Percentiles rank a stretch among this genome's conserved stretches.
These are phyloP conservation scores for Albifimbria verrucaria DNA, from an alignment of 2,329 filamentous ascomycete genomes.

Conservation along the genomic window DNA sequence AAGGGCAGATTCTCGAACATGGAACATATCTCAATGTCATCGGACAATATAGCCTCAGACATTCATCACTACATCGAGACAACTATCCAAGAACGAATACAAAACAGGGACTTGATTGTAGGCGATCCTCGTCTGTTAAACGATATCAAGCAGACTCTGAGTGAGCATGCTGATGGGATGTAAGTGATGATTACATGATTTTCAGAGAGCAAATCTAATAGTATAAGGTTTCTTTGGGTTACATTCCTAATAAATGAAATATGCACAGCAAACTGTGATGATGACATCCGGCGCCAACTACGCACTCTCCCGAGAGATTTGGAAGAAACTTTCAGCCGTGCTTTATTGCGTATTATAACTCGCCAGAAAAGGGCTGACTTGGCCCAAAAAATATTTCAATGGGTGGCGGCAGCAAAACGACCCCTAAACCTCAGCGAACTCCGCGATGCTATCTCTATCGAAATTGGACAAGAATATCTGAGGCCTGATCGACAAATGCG, in stretches of 20 bases:
- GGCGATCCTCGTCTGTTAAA: constrained; percentile 13
- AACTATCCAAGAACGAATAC: constrained; percentile 4
- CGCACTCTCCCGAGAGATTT: constrained; percentile 9
- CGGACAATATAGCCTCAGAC: background rate
- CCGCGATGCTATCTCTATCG: constrained; percentile 31
- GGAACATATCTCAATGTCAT: constrained; percentile 6
- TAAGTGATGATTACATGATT: constrained; percentile 13
- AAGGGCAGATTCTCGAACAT: constrained; percentile 5
- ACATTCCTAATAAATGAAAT: constrained; percentile 32
- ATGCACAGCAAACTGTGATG: constrained; percentile 21
- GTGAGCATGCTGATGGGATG: constrained; percentile 29
- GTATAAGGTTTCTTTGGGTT: constrained; percentile 36
- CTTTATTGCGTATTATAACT: constrained; percentile 8
- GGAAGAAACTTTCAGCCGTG: constrained; percentile 10
- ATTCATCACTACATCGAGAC: constrained; percentile 10
- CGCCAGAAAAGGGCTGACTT: background rate
- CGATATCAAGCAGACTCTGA: constrained; percentile 23
- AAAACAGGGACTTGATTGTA: constrained; percentile 12
- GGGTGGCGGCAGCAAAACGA: constrained; percentile 27
- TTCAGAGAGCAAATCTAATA: background rate
- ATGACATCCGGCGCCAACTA: constrained; percentile 10
- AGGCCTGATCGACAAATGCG: constrained; percentile 21
- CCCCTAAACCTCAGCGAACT: constrained; percentile 32
- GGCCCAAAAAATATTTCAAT: constrained; percentile 10
- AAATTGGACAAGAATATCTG: constrained; percentile 21